Conservation (phyloP, 2,329 filamentous ascomycete species). For the Myotisia sp. region DNA sequence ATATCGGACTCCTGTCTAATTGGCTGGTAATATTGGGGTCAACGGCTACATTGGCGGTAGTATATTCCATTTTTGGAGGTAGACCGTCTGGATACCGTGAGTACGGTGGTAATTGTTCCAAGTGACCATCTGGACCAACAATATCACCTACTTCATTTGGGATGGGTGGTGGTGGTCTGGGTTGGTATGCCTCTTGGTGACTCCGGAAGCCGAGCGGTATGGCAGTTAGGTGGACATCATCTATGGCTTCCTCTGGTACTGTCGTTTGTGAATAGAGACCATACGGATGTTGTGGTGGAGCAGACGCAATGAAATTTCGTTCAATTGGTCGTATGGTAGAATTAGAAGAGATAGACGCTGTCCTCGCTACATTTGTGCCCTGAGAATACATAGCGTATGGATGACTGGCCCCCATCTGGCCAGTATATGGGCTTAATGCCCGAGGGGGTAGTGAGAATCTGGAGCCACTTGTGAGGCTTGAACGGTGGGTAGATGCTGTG, state of each 20-base stretch:
- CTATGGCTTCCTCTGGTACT: conserved; percentile 41
- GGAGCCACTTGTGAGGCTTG: conserved; percentile 32
- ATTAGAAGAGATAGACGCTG: conserved; percentile 55
- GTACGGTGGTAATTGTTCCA: conserved; percentile 84
- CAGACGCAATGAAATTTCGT: conserved; percentile 45
- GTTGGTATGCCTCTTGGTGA: conserved; percentile 50
- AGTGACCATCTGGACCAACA: conserved; percentile 74
- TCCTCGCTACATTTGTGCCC: conserved; percentile 42
- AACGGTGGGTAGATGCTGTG: conserved; percentile 22
- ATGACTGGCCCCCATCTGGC: conserved; percentile 60
- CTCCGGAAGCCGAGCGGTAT: conserved; percentile 64
- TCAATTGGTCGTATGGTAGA: conserved; percentile 49
- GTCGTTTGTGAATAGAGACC: conserved; percentile 74
- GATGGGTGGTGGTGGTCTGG: conserved; percentile 55
- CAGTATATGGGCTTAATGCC: conserved; percentile 52
- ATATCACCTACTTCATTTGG: conserved; percentile 79
- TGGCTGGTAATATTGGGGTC: conserved; percentile 35
- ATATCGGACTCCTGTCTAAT: conserved; percentile 23
- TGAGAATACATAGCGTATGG: conserved; percentile 78
- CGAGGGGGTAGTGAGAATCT: conserved; percentile 34
- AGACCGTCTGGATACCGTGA: conserved; percentile 73
- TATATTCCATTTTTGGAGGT: conserved; percentile 38
- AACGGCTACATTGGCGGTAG: conserved; percentile 26
- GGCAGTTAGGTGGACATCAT: conserved; percentile 19
- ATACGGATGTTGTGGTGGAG: conserved; percentile 70